Evolutionary conservation across 768 basidiomycete genomes (phyloP).

Genomic region (Obba rivulosa): DNA sequence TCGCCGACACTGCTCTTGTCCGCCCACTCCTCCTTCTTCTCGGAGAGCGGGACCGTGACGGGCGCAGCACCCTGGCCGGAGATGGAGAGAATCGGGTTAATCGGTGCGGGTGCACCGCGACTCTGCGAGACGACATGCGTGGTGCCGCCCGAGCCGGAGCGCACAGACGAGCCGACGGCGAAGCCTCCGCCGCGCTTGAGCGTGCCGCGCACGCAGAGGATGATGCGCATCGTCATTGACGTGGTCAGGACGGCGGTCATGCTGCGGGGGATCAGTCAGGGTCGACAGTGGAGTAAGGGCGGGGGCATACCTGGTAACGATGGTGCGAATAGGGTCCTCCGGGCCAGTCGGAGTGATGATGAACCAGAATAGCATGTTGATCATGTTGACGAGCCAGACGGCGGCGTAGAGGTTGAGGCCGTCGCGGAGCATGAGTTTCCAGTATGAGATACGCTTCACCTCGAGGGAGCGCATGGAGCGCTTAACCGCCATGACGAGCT

Average conservation of each 20-base stretch:
- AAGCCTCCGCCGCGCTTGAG: conserved; percentile 71
- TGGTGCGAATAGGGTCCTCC: conserved; percentile 71
- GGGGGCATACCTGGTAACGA: conserved; percentile 54
- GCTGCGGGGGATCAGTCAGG: conserved; percentile 23
- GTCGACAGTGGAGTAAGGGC: not conserved
- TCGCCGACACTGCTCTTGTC: conserved; percentile 25
- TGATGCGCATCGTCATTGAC: conserved; percentile 84
- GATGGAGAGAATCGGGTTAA: conserved; percentile 24
- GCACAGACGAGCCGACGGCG: conserved; percentile 28
- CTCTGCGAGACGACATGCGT: conserved; percentile 25
- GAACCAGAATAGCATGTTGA: conserved; percentile 87
- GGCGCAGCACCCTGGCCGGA: conserved; percentile 17
- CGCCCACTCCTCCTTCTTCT: conserved; percentile 23
- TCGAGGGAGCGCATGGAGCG: conserved; percentile 56
- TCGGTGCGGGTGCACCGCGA: conserved; percentile 4
- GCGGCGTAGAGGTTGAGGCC: conserved; percentile 82
- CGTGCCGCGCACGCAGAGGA: conserved; percentile 75
- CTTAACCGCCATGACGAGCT: conserved; percentile 56
- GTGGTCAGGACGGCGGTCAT: conserved; percentile 86
- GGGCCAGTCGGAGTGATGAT: conserved; percentile 60
- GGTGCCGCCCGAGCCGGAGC: conserved; percentile 23
- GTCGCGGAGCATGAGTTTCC: conserved; percentile 90
- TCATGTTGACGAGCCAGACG: conserved; percentile 74
- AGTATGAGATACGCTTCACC: conserved; percentile 53
- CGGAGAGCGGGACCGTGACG: conserved; percentile 28